These are phyloP conservation scores for Mytilinidion resinicola DNA, from an alignment of 495 filamentous ascomycete species.

Conservation along the genomic window DNA sequence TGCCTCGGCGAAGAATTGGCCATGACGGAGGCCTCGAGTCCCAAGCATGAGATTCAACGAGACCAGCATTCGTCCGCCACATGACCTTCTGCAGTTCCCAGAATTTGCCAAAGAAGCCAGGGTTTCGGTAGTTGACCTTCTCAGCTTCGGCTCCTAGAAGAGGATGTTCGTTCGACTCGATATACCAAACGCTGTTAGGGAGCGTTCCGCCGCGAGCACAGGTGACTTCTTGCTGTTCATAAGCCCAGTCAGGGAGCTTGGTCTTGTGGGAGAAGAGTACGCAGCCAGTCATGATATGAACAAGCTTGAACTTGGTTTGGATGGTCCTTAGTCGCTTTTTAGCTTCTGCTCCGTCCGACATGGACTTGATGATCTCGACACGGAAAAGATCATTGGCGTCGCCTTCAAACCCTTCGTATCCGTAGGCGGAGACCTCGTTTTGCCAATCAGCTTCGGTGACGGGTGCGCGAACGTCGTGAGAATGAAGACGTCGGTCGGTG, in stretches of 20 bases:
- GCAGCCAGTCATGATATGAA: constrained; percentile 96
- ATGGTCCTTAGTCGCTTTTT: constrained; percentile 88
- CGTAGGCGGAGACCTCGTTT: constrained; percentile 95
- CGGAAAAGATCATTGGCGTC: constrained; percentile 96
- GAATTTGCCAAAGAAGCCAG: constrained; percentile 96
- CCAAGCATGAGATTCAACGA: constrained; percentile 96
- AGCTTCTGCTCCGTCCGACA: constrained; percentile 73
- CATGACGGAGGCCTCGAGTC: constrained; percentile 91
- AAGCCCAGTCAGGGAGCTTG: constrained; percentile 95
- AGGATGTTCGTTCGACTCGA: constrained; percentile 83
- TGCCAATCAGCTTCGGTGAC: constrained; percentile 98
- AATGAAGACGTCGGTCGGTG: constrained; percentile 86
- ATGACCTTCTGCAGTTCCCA: constrained; percentile 99
- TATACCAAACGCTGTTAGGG: constrained; percentile 94
- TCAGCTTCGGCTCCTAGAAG: constrained; percentile 66
- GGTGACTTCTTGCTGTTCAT: constrained; percentile 95
- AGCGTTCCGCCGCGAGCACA: constrained; percentile 89
- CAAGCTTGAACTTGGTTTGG: constrained; percentile 89
- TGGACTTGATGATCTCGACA: constrained; percentile 84
- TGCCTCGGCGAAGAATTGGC: constrained; percentile 88
- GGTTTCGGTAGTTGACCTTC: constrained; percentile 90
- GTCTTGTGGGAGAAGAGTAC: constrained; percentile 97
- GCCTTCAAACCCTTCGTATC: constrained; percentile 92
- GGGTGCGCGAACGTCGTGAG: constrained; percentile 94
- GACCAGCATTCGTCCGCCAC: constrained; percentile 96